Evolutionary conservation across 306 rosid species (phyloP), one percentile per base, ranked within the genome.

Genomic region (Phaseolus lunatus): DNA sequence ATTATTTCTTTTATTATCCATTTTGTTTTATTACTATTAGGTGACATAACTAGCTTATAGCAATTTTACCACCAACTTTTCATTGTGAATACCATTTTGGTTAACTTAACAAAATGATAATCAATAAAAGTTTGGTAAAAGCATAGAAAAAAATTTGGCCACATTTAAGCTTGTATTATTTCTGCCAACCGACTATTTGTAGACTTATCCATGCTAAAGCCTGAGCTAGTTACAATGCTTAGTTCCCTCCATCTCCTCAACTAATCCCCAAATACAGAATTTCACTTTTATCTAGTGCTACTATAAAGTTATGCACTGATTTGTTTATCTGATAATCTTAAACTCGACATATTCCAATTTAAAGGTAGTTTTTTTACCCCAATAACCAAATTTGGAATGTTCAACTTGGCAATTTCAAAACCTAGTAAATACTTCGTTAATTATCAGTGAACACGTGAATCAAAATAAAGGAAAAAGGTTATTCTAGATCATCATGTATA

Each of bases 1-100:
- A 15, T 26, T 43, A 2, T 18, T 9, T 39, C 2, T 53, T 23
- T 5, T 20, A 22, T 47, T 18, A 47, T 47, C 50, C 71, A 12
- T 77, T 67, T 67, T 81, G n/a, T 31, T 82, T 52, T 19, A 12
- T 43, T 70, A 52, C 7, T 48, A n/a, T 66, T 52, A 44, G 7
- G 54, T 20, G 26, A 53, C 49, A 29, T 15, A 59, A 81, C 43
- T 66, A 39, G 24, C 13, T 14, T 24, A 15, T 48, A 22, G 31
- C 64, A 80, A 20, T 35, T 29, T 61, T 48, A 50, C 37, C 61
- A 45, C 14, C 37, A 26, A 29, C 11, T 48, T 5, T 9, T 74
- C 70, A 74, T 59, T 44, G 33, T 53, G 70, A 37, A 56, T 44
- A 3, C 26, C 70, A 6, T 14, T 12, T 43, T 44, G 57, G 43